Evolutionary conservation across 148 eudicot species (phyloP).

Genomic region (Vaccinium myrtillus): DNA sequence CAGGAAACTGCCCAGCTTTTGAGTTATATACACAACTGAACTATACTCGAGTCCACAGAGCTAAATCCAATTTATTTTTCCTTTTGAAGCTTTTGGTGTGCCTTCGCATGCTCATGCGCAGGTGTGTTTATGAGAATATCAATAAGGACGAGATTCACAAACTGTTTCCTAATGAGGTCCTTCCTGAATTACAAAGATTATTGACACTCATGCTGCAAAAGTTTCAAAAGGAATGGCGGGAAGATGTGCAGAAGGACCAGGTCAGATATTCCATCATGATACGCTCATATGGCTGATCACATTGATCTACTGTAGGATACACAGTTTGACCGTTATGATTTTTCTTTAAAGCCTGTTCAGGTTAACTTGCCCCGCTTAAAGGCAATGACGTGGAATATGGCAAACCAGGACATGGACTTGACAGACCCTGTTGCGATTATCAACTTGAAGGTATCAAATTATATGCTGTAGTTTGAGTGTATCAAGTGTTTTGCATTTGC

Average conservation of each 20-base stretch:
- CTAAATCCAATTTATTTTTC: not conserved
- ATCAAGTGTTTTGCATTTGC: not conserved
- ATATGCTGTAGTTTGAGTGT: not conserved
- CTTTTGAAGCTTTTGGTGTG: slow-evolving; percentile 47
- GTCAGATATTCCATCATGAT: slow-evolving; percentile 16
- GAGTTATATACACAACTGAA: not conserved
- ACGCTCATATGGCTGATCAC: not conserved
- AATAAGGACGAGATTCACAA: slow-evolving; percentile 48
- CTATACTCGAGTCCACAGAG: not conserved
- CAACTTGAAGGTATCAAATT: slow-evolving; percentile 27
- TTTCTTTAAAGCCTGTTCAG: slow-evolving; percentile 17
- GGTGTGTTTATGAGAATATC: slow-evolving; percentile 41
- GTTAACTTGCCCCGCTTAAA: slow-evolving; percentile 30
- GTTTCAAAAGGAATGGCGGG: slow-evolving; percentile 50
- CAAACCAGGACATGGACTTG: slow-evolving; percentile 25
- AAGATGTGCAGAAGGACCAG: slow-evolving; percentile 44
- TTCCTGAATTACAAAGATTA: slow-evolving; percentile 44
- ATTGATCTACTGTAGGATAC: not conserved
- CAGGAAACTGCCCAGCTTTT: not conserved
- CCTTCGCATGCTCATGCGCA: slow-evolving; percentile 46
- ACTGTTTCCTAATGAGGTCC: slow-evolving; percentile 45
- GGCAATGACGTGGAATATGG: slow-evolving; percentile 40
- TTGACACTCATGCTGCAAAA: slow-evolving; percentile 51
- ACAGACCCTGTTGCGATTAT: slow-evolving; percentile 35
- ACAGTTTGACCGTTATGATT: not conserved